phyloP scores from a whole-genome alignment of 164 flowering plant species.

The Chloranthus sessilifolius region DNA sequence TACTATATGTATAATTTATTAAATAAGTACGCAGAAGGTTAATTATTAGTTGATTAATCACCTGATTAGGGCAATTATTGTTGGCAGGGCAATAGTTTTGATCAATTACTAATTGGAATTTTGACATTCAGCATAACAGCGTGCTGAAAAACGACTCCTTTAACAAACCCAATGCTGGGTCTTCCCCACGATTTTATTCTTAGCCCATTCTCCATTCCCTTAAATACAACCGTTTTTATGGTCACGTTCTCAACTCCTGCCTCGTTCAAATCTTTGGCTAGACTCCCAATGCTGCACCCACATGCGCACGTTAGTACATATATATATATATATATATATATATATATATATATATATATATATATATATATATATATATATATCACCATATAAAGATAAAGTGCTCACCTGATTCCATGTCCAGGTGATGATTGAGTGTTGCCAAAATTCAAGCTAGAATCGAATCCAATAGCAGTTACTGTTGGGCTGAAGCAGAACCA shows the following conservation, averaged over 20 bases:
- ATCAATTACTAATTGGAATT: constrained; percentile 60
- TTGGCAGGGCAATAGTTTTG: constrained; percentile 58
- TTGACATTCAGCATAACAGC: constrained; percentile 32
- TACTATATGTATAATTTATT: too few species aligned
- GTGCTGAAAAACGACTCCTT: constrained; percentile 36
- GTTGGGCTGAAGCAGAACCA: too few species aligned
- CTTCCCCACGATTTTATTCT: constrained; percentile 71
- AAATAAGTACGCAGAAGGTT: too few species aligned
- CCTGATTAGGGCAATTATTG: constrained; percentile 33
- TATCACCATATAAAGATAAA: too few species aligned
- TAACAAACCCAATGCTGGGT: constrained; percentile 53
- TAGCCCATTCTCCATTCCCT: constrained; percentile 47
- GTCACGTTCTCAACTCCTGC: constrained; percentile 62
- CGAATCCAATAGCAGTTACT: too few species aligned
- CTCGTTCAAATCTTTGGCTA: constrained; percentile 40
- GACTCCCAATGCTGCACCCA: constrained; percentile 64
- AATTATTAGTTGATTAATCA: too few species aligned
- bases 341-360: too few species aligned
- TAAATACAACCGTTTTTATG: constrained; percentile 31
- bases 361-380: too few species aligned
- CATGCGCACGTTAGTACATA: neutral
- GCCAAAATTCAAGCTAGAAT: too few species aligned
- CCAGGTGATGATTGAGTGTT: too few species aligned
- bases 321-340: too few species aligned
- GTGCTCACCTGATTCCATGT: constrained; percentile 30